Evolutionary conservation across 139 green algal species (phyloP).

Genomic region (Ostreobium quekettii): DNA sequence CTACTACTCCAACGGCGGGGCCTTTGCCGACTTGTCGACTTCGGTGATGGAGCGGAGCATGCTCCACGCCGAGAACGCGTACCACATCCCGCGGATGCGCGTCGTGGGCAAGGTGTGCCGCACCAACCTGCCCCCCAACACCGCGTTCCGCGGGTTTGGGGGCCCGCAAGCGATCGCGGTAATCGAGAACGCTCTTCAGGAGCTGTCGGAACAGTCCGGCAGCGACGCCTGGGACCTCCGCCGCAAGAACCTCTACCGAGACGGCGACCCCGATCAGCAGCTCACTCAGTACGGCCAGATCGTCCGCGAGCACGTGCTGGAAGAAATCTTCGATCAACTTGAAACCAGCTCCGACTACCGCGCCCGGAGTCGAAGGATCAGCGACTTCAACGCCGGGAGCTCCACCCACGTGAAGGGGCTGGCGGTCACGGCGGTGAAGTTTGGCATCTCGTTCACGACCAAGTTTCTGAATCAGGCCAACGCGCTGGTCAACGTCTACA

Average conservation of each 20-base stretch:
- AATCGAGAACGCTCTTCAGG: background rate
- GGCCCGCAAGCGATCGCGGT: conserved; percentile 43
- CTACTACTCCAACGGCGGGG: conserved; percentile 84
- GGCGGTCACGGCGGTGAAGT: background rate
- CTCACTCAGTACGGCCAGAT: background rate
- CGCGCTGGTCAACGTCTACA: background rate
- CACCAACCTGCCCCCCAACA: conserved; percentile 71
- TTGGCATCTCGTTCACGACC: background rate
- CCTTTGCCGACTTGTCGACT: conserved; percentile 55
- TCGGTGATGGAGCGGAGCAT: conserved; percentile 64
- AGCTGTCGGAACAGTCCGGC: background rate
- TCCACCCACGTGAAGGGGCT: background rate
- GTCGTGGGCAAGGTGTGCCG: conserved; percentile 44
- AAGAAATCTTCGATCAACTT: background rate
- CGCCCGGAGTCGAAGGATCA: background rate
- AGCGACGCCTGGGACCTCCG: background rate
- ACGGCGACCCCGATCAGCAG: too few relatives aligned
- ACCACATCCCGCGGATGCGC: conserved; percentile 43
- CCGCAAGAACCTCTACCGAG: background rate
- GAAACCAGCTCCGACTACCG: background rate
- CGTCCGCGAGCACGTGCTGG: background rate
- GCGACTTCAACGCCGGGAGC: background rate
- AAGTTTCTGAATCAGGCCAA: background rate
- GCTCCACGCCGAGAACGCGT: conserved; percentile 43
- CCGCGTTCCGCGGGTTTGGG: conserved; percentile 77